These are phyloP conservation scores for Fusarium sp. DNA, from an alignment of 2,329 filamentous ascomycete genomes.

Conservation along the genomic window DNA sequence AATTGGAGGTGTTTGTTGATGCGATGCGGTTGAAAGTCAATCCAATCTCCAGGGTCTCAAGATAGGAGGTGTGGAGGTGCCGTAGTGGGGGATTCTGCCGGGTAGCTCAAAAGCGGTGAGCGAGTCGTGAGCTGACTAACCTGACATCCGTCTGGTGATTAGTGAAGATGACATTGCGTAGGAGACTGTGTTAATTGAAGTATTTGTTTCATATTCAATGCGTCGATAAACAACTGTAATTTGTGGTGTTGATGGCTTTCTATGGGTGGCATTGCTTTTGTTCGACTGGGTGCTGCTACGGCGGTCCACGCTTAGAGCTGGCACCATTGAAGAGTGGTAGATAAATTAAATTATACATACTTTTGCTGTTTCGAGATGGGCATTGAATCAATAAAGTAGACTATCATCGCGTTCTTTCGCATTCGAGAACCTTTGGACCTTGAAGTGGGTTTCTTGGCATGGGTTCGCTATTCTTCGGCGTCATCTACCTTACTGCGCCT, in stretches of 20 bases:
- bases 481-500: conserved; percentile 31
- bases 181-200: neutral
- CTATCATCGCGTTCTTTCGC: neutral
- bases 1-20: conserved; percentile 20
- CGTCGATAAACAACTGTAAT: neutral
- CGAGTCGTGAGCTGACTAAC: conserved; percentile 18
- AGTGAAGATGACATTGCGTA: neutral
- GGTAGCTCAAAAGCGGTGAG: conserved; percentile 39
- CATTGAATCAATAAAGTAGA: neutral
- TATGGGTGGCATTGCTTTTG: neutral
- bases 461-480: conserved; percentile 16
- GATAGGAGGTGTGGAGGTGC: conserved; percentile 43
- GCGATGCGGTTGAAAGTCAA: conserved; percentile 13
- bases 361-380: neutral
- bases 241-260: neutral
- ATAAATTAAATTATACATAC: neutral
- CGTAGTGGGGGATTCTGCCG: conserved; percentile 43
- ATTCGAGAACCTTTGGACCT: neutral
- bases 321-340: neutral
- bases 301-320: neutral
- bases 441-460: conserved; percentile 30
- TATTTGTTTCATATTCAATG: neutral
- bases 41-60: conserved; percentile 16
- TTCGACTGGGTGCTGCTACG: neutral
- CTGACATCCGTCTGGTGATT: neutral